Percentiles rank a stretch among this genome's conserved stretches.
Evolutionary conservation across 169 alveolate genomes (phyloP).

Genomic region (Eimeria necatrix): DNA sequence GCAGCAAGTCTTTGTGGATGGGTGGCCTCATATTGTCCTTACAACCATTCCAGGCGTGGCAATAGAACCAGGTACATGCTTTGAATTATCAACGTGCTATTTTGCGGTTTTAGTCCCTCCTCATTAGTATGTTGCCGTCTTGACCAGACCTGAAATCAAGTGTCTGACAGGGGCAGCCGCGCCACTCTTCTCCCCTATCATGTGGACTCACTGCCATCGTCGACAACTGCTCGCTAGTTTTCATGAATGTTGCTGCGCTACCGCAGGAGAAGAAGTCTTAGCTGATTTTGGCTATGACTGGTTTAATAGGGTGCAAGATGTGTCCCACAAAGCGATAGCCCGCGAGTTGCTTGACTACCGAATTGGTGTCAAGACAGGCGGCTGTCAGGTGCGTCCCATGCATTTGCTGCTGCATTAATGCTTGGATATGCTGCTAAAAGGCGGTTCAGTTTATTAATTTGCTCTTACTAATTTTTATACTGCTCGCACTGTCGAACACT

Average conservation of each 20-base stretch:
- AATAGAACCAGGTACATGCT: constrained; percentile 81
- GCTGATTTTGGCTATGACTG: constrained; percentile 95
- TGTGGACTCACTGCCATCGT: not conserved
- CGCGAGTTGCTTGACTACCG: constrained; percentile 88
- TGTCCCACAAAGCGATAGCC: constrained; percentile 85
- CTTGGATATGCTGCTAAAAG: too few relatives aligned
- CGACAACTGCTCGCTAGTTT: not conserved
- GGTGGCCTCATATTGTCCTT: constrained; percentile 88
- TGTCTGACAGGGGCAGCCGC: not conserved
- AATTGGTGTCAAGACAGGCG: constrained; percentile 77
- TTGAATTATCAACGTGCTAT: not conserved
- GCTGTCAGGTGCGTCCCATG: constrained; percentile 59
- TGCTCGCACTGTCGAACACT: too few relatives aligned
- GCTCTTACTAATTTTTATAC: not conserved
- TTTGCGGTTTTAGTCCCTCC: not conserved
- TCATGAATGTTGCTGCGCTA: not conserved
- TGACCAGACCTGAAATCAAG: too few relatives aligned
- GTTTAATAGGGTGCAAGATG: constrained; percentile 92
- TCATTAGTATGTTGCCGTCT: too few relatives aligned
- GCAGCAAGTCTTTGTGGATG: constrained; percentile 90
- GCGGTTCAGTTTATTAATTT: not conserved
- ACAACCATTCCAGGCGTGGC: constrained; percentile 87
- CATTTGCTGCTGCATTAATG: not conserved
- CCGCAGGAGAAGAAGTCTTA: constrained; percentile 92
- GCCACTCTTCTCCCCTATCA: not conserved